Conservation (phyloP, 2,329 filamentous ascomycete species). For the Anisogramma anomala region DNA sequence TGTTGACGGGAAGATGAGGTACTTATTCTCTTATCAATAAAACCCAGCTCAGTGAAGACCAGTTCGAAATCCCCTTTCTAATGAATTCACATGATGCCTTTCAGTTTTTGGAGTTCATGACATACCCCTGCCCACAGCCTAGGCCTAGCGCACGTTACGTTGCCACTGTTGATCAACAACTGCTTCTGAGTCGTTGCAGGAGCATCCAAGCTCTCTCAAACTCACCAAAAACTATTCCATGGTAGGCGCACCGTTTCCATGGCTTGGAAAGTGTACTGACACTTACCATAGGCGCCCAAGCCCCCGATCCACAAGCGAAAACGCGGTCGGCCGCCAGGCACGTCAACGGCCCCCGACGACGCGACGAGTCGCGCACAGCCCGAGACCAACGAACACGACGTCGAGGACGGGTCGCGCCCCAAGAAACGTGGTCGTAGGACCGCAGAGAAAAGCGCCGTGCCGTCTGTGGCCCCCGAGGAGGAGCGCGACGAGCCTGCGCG, state of each 20-base stretch:
- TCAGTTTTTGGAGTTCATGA: conserved; percentile 2
- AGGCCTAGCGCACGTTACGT: too few species aligned
- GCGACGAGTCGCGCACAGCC: conserved; percentile 15
- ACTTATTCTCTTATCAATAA: too few species aligned
- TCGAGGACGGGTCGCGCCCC: conserved; percentile 10
- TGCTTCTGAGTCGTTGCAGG: background rate
- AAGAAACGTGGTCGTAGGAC: conserved; percentile 16
- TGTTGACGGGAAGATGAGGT: too few species aligned
- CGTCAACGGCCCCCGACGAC: conserved; percentile 16
- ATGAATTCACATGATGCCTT: background rate
- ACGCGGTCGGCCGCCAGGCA: conserved; percentile 23
- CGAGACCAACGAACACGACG: conserved; percentile 6
- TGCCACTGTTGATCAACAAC: background rate
- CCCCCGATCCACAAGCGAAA: conserved; percentile 24
- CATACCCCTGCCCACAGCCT: conserved; percentile 9
- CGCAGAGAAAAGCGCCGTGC: background rate
- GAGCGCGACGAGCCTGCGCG: conserved; percentile 1
- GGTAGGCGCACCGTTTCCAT: conserved; percentile 11
- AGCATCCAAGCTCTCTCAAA: background rate
- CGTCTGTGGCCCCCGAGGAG: background rate
- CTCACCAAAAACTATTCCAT: too few species aligned
- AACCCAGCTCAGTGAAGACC: too few species aligned
- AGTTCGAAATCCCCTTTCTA: too few species aligned
- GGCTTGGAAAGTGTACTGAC: background rate
- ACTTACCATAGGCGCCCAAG: conserved; percentile 16